Conservation (phyloP, 306 rosid species). For the Vigna trinervia region DNA sequence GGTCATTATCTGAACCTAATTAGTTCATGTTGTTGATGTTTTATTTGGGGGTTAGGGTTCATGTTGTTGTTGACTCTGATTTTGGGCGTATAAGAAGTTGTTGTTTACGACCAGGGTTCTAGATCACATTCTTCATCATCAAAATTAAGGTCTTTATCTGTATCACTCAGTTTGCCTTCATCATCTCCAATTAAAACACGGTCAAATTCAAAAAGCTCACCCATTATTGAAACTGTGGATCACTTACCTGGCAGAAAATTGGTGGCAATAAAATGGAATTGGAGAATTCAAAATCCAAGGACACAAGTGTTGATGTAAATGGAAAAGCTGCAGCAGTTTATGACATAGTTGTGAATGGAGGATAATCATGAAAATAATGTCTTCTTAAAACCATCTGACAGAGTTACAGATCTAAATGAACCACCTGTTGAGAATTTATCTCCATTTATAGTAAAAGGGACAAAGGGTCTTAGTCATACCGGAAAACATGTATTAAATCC, state of each 20-base stretch:
- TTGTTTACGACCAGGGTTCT: slow-evolving; percentile 35
- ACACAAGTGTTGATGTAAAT: slow-evolving; percentile 31
- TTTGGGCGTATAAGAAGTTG: too few species aligned
- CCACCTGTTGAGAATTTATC: background rate
- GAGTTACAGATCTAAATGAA: slow-evolving; percentile 40
- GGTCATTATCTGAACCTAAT: too few species aligned
- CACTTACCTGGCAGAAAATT: slow-evolving; percentile 37
- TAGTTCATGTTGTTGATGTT: too few species aligned
- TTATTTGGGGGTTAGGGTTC: too few species aligned
- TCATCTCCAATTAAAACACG: slow-evolving; percentile 44
- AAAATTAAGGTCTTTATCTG: slow-evolving; percentile 54
- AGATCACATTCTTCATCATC: slow-evolving; percentile 46
- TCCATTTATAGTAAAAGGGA: too few species aligned
- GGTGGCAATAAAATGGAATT: slow-evolving; percentile 32
- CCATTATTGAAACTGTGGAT: slow-evolving; percentile 42
- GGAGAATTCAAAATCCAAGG: slow-evolving; percentile 44
- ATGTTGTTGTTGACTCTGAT: too few species aligned
- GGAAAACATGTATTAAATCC: too few species aligned
- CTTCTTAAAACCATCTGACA: slow-evolving; percentile 26
- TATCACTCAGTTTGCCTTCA: slow-evolving; percentile 48
- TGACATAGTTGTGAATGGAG: slow-evolving; percentile 37
- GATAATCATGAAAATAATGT: slow-evolving; percentile 38
- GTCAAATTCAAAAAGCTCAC: slow-evolving; percentile 42
- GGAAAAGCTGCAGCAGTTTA: slow-evolving; percentile 41
- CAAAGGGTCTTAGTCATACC: too few species aligned